Evolutionary conservation across 345 rosid genomes (phyloP).

Genomic region (Punica granatum): DNA sequence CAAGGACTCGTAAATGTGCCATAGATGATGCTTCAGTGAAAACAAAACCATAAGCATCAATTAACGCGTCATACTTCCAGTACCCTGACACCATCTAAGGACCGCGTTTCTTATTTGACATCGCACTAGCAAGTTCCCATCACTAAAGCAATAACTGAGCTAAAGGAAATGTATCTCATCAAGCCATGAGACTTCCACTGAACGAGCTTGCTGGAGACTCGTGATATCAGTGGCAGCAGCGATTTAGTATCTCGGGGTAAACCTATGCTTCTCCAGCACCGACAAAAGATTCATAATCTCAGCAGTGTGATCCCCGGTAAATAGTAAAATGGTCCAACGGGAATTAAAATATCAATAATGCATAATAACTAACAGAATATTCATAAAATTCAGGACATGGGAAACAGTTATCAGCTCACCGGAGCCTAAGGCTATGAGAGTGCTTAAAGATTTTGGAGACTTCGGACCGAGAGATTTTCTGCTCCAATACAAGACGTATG

Average conservation of each 20-base stretch:
- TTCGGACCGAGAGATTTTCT: constrained; percentile 37
- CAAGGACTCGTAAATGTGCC: background rate
- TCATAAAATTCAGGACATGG: background rate
- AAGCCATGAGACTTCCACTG: constrained; percentile 47
- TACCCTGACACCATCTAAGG: background rate
- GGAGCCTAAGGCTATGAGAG: constrained; percentile 59
- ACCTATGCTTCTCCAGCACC: constrained; percentile 49
- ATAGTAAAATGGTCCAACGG: background rate
- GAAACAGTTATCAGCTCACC: constrained; percentile 22
- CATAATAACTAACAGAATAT: background rate
- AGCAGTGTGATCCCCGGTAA: constrained; percentile 85
- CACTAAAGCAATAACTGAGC: background rate
- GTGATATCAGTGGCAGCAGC: constrained; percentile 91
- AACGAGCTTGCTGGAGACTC: constrained; percentile 85
- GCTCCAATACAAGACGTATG: constrained; percentile 25
- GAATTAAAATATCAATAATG: background rate
- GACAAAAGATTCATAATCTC: constrained; percentile 83
- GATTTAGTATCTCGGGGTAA: constrained; percentile 64
- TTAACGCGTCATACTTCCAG: background rate
- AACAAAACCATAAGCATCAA: background rate
- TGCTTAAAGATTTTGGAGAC: constrained; percentile 28
- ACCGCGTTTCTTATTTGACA: background rate
- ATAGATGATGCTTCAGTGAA: background rate
- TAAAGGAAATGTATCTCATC: constrained; percentile 27
- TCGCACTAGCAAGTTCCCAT: background rate